These are phyloP conservation scores for Eutypella sp. DNA, from an alignment of 2,329 filamentous ascomycete genomes.

Conservation along the genomic window DNA sequence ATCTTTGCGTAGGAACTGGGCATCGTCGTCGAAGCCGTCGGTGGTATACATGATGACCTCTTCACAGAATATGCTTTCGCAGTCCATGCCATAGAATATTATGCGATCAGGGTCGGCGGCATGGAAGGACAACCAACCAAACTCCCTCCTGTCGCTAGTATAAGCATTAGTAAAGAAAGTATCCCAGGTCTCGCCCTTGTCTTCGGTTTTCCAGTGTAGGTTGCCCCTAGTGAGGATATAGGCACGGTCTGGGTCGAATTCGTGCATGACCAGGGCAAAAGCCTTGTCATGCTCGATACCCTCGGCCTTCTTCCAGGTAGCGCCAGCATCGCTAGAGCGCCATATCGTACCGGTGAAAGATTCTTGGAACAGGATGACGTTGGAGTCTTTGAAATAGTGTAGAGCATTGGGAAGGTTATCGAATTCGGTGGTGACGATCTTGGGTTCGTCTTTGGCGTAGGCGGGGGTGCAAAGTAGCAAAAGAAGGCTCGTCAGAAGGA, in stretches of 20 bases:
- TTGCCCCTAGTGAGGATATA: conserved; percentile 68
- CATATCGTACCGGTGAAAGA: conserved; percentile 59
- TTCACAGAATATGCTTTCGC: conserved; percentile 58
- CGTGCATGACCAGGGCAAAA: conserved; percentile 66
- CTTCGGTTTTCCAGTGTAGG: conserved; percentile 76
- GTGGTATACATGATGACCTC: conserved; percentile 69
- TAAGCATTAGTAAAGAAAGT: conserved; percentile 60
- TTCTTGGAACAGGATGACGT: conserved; percentile 74
- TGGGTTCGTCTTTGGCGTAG: conserved; percentile 59
- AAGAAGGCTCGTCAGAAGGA: conserved; percentile 31
- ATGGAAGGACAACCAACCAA: conserved; percentile 67
- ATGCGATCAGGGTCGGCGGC: conserved; percentile 78
- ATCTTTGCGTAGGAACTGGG: conserved; percentile 60
- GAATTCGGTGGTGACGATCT: conserved; percentile 61
- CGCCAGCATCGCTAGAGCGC: conserved; percentile 76
- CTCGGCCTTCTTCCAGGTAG: conserved; percentile 64
- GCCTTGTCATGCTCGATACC: conserved; percentile 60
- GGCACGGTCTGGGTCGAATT: conserved; percentile 71
- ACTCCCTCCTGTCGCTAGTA: conserved; percentile 48
- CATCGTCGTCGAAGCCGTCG: conserved; percentile 71
- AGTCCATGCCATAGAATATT: conserved; percentile 74
- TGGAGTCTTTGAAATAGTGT: conserved; percentile 88
- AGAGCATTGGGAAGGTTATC: conserved; percentile 62
- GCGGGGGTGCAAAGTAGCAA: conserved; percentile 23
- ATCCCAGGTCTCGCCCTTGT: conserved; percentile 78